These are phyloP conservation scores for Fraxinus ornus DNA, from an alignment of 305 asterid species.

Conservation along the genomic window DNA sequence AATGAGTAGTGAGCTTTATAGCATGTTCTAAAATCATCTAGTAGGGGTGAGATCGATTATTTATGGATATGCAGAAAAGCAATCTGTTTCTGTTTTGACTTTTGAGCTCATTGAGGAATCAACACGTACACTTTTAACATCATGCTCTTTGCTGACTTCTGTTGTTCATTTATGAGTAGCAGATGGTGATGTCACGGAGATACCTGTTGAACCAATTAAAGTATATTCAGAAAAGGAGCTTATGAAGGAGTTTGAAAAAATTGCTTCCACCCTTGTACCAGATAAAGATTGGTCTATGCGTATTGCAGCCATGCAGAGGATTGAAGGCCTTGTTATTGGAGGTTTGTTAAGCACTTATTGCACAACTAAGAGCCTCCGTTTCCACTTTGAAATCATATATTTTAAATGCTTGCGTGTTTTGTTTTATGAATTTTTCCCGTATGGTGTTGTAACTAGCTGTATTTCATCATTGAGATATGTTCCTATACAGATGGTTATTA, in stretches of 20 bases:
- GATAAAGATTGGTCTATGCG: constrained; percentile 98
- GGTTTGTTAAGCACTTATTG: constrained; percentile 41
- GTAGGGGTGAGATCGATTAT: constrained; percentile 7
- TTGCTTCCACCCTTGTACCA: constrained; percentile 86
- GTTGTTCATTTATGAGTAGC: constrained; percentile 50
- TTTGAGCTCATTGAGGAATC: constrained; percentile 9
- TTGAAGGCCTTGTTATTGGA: constrained; percentile 93
- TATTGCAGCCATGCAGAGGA: constrained; percentile 93
- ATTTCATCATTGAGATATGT: neutral
- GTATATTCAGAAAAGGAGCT: constrained; percentile 95
- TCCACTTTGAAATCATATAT: neutral
- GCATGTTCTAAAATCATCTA: constrained; percentile 10
- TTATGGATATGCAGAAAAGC: neutral
- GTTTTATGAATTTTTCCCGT: neutral
- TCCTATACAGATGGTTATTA: neutral
- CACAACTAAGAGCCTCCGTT: neutral
- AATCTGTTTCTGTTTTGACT: constrained; percentile 6
- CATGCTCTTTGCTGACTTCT: constrained; percentile 19
- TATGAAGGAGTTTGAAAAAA: constrained; percentile 90
- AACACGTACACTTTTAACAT: constrained; percentile 11
- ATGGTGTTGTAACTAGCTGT: neutral
- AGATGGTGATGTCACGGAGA: constrained; percentile 85
- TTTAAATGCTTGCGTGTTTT: neutral
- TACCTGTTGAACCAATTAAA: constrained; percentile 90
- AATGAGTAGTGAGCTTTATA: constrained; percentile 3